Percentiles rank a stretch among this genome's conserved stretches.
These are phyloP conservation scores for Lojkania enalia DNA, from an alignment of 2,329 filamentous ascomycete genomes.

Conservation along the genomic window DNA sequence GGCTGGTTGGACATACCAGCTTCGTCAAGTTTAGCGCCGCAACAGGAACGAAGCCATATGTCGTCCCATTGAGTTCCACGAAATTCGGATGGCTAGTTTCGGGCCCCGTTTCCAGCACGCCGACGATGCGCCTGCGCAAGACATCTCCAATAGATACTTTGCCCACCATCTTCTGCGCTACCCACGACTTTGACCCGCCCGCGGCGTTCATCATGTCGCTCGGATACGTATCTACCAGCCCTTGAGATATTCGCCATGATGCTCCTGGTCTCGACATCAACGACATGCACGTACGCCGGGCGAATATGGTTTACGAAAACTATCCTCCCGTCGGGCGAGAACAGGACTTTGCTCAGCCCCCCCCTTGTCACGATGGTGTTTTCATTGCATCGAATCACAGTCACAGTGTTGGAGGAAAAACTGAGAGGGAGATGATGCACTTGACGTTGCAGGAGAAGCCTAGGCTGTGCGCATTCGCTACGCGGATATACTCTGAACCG, in stretches of 20 bases:
- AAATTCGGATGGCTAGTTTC: conserved; percentile 15
- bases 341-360: conserved; percentile 14
- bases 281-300: conserved; percentile 7
- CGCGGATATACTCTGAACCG: conserved; percentile 9
- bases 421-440: conserved; percentile 12
- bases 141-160: conserved; percentile 3
- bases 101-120: conserved; percentile 3
- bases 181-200: conserved; percentile 6
- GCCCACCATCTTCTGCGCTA: conserved; percentile 8
- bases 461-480: conserved; percentile 9
- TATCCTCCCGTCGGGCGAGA: conserved; percentile 9
- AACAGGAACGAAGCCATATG: conserved; percentile 10
- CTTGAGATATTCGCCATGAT: conserved; percentile 11
- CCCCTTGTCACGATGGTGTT: conserved; percentile 9
- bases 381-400: conserved; percentile 7
- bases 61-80: conserved; percentile 2
- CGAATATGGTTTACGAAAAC: conserved; percentile 16
- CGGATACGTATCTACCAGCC: conserved; percentile 10
- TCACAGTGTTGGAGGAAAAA: conserved; percentile 11
- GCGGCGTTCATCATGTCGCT: conserved; percentile 14
- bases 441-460: conserved; percentile 10
- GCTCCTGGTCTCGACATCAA: background rate
- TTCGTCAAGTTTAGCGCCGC: conserved; percentile 3
- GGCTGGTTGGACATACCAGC: conserved; percentile 3
- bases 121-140: background rate